A percentile compares a stretch with the other conserved stretches of the same genome.
Conservation (phyloP, 257 asterid genomes). For the Jaltomata sinuosa region DNA sequence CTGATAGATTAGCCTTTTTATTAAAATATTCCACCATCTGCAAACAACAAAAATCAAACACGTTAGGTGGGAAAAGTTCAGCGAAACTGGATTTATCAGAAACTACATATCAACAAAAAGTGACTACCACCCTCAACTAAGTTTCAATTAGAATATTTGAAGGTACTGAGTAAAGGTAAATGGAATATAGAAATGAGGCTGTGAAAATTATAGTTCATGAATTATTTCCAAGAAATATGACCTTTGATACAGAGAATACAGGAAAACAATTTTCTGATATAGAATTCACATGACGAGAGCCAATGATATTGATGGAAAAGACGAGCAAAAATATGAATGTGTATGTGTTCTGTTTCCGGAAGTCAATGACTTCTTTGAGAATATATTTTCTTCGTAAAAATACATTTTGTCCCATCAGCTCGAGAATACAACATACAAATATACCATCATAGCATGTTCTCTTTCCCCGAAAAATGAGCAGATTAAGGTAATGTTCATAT, state of each 20-base stretch:
- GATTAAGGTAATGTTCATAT: background rate
- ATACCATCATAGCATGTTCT: background rate
- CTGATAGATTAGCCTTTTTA: constrained; percentile 55
- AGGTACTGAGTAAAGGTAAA: background rate
- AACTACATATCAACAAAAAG: background rate
- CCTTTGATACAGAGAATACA: background rate
- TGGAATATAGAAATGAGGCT: background rate
- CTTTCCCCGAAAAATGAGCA: background rate
- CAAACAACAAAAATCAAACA: background rate
- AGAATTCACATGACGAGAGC: background rate
- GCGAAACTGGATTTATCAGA: background rate
- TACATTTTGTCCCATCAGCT: background rate
- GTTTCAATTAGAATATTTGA: background rate
- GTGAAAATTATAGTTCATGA: background rate
- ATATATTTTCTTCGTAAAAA: background rate
- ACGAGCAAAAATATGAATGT: background rate
- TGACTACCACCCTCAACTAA: background rate
- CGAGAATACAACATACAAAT: background rate
- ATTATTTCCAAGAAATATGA: background rate
- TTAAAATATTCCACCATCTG: constrained; percentile 93
- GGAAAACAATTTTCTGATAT: background rate
- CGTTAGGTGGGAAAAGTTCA: background rate
- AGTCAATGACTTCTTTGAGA: background rate
- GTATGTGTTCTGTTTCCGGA: background rate
- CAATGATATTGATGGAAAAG: background rate